A percentile compares a stretch with the other conserved stretches of the same genome.
Evolutionary conservation across 2,329 filamentous ascomycete species (phyloP).

Genomic region (Phyllosticta citribraziliensis): DNA sequence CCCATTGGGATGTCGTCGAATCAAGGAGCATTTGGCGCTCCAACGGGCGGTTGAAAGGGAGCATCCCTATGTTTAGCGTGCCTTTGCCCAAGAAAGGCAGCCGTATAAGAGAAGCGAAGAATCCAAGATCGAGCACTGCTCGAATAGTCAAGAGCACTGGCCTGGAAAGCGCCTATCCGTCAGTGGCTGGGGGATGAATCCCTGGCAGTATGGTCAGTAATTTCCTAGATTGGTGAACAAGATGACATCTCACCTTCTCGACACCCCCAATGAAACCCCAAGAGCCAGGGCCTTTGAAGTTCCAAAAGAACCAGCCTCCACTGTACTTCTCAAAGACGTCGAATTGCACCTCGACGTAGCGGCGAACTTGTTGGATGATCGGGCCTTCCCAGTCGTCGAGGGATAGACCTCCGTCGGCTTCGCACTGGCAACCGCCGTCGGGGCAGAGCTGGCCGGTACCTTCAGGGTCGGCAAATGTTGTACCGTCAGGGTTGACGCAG

Average conservation of each 20-base stretch:
- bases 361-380: constrained; percentile 26
- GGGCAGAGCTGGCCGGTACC: constrained; percentile 19
- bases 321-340: constrained; percentile 33
- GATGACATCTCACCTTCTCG: constrained; percentile 20
- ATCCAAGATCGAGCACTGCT: neutral
- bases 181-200: constrained; percentile 5
- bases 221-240: neutral
- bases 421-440: constrained; percentile 29
- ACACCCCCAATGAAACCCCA: constrained; percentile 35
- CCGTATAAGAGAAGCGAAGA: neutral
- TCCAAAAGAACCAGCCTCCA: constrained; percentile 35
- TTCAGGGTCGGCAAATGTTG: constrained; percentile 18
- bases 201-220: neutral
- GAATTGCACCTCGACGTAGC: constrained; percentile 35
- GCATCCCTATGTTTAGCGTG: no score
- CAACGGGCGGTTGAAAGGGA: no score
- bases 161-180: neutral
- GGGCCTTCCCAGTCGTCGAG: constrained; percentile 27
- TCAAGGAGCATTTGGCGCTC: no score
- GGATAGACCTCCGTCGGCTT: constrained; percentile 20
- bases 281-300: constrained; percentile 31
- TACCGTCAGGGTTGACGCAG: constrained; percentile 34
- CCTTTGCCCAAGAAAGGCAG: neutral
- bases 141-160: neutral
- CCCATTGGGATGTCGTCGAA: no score